Conservation (phyloP, 306 rosid species). For the Vicia faba region DNA sequence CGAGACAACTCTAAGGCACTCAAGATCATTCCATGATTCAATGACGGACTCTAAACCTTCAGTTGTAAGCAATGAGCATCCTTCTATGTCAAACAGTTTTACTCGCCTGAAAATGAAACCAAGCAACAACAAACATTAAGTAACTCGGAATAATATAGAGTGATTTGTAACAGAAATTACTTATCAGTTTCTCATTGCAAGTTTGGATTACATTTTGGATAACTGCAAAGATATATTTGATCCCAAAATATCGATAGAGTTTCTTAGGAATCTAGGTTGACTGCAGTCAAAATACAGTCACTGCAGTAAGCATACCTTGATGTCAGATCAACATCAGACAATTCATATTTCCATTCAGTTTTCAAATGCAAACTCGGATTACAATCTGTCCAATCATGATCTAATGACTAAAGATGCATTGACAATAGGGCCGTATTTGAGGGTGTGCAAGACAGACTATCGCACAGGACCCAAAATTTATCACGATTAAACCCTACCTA, state of each 20-base stretch:
- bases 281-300: neutral
- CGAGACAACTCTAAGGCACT: conserved; percentile 67
- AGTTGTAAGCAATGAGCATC: conserved; percentile 81
- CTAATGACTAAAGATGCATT: neutral
- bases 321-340: neutral
- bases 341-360: neutral
- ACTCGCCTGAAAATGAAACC: conserved; percentile 75
- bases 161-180: neutral
- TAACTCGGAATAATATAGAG: neutral
- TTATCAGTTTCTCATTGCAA: conserved; percentile 1
- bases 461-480: too few relatives aligned
- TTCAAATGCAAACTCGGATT: neutral
- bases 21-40: conserved; percentile 69
- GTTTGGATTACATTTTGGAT: neutral
- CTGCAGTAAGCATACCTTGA: neutral
- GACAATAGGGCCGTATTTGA: neutral
- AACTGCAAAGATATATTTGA: neutral
- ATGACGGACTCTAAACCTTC: conserved; percentile 73
- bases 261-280: neutral
- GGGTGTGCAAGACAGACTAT: too few relatives aligned
- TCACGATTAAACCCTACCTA: too few relatives aligned
- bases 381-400: neutral
- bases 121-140: neutral
- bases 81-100: conserved; percentile 62
- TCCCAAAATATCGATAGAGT: neutral